Evolutionary conservation across 495 filamentous ascomycete species (phyloP).

Genomic region (Penicillium roqueforti): DNA sequence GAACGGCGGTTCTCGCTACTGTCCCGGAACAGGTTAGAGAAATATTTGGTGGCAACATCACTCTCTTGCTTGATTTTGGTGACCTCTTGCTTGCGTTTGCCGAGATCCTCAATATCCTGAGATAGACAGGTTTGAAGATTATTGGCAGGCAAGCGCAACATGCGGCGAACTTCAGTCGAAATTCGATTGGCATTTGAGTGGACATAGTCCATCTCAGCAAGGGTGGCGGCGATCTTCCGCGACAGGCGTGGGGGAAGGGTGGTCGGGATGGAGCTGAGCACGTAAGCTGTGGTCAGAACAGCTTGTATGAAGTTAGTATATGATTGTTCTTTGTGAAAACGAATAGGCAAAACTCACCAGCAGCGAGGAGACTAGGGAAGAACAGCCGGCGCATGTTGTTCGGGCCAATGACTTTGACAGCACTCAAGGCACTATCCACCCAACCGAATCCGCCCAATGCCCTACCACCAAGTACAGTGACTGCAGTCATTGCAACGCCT

Average conservation of each 20-base stretch:
- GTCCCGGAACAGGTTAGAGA: conserved; percentile 76
- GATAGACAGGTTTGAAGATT: conserved; percentile 75
- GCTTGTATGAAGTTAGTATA: conserved; percentile 50
- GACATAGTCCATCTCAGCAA: conserved; percentile 81
- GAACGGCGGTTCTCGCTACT: conserved; percentile 63
- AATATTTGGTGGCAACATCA: conserved; percentile 77
- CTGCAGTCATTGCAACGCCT: conserved; percentile 88
- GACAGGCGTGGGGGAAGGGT: conserved; percentile 85
- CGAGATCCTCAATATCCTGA: conserved; percentile 77
- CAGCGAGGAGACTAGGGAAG: conserved; percentile 70
- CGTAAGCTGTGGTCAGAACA: conserved; percentile 67
- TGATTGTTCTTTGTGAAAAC: conserved; percentile 1
- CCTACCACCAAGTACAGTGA: conserved; percentile 76
- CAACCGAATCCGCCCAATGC: conserved; percentile 80
- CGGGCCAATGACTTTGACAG: conserved; percentile 73
- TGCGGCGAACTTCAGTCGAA: conserved; percentile 74
- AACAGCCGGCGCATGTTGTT: conserved; percentile 78
- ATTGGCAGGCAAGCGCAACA: conserved; percentile 78
- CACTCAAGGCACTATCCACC: conserved; percentile 81
- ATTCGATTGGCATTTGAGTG: conserved; percentile 85
- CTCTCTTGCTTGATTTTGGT: conserved; percentile 69
- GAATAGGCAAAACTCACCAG: conserved; percentile 55
- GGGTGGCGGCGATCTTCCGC: conserved; percentile 73
- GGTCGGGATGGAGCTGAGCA: conserved; percentile 78
- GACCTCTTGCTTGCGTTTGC: conserved; percentile 70